Base-by-base conservation (phyloP, 495 filamentous ascomycete species). In the Letharia lupina region DNA sequence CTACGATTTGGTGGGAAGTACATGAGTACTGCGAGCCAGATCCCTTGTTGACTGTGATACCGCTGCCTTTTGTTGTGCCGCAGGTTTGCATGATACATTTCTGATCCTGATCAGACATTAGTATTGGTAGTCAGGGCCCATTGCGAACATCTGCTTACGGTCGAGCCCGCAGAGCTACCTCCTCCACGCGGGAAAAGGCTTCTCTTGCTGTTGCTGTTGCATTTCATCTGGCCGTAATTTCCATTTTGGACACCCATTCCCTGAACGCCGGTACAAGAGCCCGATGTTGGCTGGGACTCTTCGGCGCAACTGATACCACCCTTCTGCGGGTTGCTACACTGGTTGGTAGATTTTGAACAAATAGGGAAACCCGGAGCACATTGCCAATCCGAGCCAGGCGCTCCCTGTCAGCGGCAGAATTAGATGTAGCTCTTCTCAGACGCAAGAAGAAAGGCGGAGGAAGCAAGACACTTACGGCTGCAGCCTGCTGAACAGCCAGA, bases 271-370 rank as follows among this genome's bases (percentile, higher is more conserved):
- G 52, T 37, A 41, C 63, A 65, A 57, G 50, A 45, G 31, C 63
- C 63, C 31, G 42, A 28, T 4, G 54, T 42, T 16, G 57, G 16
- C 18, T 59, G 42, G 40, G 63, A 54, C 3, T 33, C 9, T 16
- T 44, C 82, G 58, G 73, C 74, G 84, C 87, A 96, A 81, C 87
- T 81, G 71, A 89, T 91, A 47, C 93, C 91, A 28, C 70, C 69
- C 35, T 79, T 74, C 75, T 93, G 88, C 63, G 86, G 70, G 20
- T 82, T 73, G 60, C 81, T 86, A 79, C 91, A 96, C 31, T 66
- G 28, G 18, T 95, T 93, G 78, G 91, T 77, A 71, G 84, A 87
- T 80, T 90, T 91, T 60, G 77, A 77, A 11, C 59, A 72, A 75
- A 74, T 74, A 65, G 23, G 70, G 37, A 66, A 23, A 47, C 63